These are phyloP conservation scores for Trichosporon faecale DNA, from an alignment of 1,284 basidiomycete genomes.

Conservation along the genomic window DNA sequence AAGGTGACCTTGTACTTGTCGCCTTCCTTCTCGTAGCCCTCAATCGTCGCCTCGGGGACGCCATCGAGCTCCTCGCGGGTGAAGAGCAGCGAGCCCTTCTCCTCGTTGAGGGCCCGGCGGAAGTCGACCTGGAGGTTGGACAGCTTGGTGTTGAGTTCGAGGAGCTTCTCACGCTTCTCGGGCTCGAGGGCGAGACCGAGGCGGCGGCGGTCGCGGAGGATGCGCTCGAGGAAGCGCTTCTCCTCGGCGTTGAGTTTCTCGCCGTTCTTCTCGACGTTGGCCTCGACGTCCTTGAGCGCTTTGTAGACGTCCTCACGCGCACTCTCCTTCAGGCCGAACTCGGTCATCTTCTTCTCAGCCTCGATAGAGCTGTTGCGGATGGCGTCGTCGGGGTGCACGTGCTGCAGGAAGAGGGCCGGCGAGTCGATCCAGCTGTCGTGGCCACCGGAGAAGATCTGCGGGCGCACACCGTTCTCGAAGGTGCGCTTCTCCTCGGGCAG, in stretches of 20 bases:
- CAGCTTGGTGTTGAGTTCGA: slow-evolving; percentile 25
- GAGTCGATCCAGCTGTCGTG: slow-evolving; percentile 16
- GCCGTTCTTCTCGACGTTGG: slow-evolving; percentile 13
- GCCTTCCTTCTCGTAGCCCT: slow-evolving; percentile 23
- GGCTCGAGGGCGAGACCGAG: slow-evolving; percentile 22
- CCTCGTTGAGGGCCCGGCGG: slow-evolving; percentile 25
- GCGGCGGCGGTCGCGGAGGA: slow-evolving; percentile 24
- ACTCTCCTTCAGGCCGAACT: slow-evolving; percentile 20
- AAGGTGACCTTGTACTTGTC: slow-evolving; percentile 27
- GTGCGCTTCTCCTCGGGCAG: slow-evolving; percentile 26
- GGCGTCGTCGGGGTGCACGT: slow-evolving; percentile 23
- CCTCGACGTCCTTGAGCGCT: slow-evolving; percentile 22
- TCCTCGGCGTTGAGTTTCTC: slow-evolving; percentile 25
- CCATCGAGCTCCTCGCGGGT: slow-evolving; percentile 25
- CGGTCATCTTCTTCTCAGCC: slow-evolving; percentile 21
- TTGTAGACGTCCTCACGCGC: slow-evolving; percentile 26
- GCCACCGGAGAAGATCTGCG: slow-evolving; percentile 11
- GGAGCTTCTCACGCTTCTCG: slow-evolving; percentile 24
- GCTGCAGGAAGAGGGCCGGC: slow-evolving; percentile 22
- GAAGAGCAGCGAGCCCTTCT: slow-evolving; percentile 27
- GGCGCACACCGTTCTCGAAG: slow-evolving; percentile 21
- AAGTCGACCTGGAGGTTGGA: slow-evolving; percentile 26
- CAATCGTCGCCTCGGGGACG: slow-evolving; percentile 20
- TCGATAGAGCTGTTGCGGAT: slow-evolving; percentile 23
- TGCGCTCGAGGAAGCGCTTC: slow-evolving; percentile 23